A percentile compares a stretch with the other conserved stretches of the same genome.
These are phyloP conservation scores for Crithidia expoeki DNA, from an alignment of 208 protist species.

Conservation along the genomic window DNA sequence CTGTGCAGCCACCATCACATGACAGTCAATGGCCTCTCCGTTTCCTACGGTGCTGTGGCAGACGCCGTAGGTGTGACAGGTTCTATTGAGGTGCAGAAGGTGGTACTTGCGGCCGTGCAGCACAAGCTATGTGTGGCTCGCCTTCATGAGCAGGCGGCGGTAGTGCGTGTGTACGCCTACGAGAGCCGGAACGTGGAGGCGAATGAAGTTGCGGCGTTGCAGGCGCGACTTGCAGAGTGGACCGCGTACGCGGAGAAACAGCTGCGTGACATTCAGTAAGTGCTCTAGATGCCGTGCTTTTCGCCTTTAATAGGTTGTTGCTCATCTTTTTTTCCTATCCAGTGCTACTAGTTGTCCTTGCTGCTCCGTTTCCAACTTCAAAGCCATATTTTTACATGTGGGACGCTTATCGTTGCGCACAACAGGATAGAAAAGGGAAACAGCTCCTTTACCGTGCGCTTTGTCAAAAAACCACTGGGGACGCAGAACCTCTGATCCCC, in stretches of 20 bases:
- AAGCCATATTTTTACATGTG: no score
- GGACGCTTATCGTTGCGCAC: no score
- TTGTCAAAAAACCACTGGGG: no score
- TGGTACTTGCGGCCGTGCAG: conserved; percentile 51
- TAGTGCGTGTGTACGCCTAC: conserved; percentile 47
- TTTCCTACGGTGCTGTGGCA: conserved; percentile 39
- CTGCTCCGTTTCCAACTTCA: no score
- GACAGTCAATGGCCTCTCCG: conserved; percentile 8
- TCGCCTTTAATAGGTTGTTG: no score
- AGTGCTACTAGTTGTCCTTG: no score
- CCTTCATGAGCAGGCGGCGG: conserved; percentile 43
- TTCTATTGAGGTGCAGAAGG: conserved; percentile 39
- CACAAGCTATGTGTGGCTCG: conserved; percentile 48
- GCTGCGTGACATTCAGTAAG: conserved; percentile 38
- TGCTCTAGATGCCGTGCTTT: no score
- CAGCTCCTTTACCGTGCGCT: no score
- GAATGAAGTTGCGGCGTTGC: conserved; percentile 35
- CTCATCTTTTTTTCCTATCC: no score
- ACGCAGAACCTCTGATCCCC: no score
- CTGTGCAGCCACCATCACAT: conserved; percentile 29
- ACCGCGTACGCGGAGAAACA: conserved; percentile 33
- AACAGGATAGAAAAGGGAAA: no score
- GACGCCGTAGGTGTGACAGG: conserved; percentile 20
- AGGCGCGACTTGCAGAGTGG: conserved; percentile 43
- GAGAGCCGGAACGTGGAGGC: conserved; percentile 42